A percentile compares a stretch with the other conserved stretches of the same genome.
Conservation (phyloP, 805 yeast species). For the Nakazawaea peltata region DNA sequence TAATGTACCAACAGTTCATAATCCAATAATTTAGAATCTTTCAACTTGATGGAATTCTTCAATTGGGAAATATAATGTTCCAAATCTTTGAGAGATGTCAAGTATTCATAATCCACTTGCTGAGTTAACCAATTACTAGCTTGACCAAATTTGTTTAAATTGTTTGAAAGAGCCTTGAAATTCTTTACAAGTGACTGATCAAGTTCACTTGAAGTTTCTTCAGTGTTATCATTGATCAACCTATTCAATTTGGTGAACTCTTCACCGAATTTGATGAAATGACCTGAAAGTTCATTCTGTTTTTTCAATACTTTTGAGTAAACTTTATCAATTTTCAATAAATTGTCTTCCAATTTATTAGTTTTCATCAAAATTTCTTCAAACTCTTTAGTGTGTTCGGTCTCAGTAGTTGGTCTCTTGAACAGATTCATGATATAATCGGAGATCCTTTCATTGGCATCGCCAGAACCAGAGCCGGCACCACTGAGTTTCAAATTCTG, state of each 20-base stretch:
- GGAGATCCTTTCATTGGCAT: constrained; percentile 67
- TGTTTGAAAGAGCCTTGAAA: constrained; percentile 27
- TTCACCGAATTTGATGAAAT: constrained; percentile 60
- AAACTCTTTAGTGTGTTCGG: constrained; percentile 59
- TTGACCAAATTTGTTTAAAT: constrained; percentile 28
- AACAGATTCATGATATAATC: constrained; percentile 94
- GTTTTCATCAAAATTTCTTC: constrained; percentile 76
- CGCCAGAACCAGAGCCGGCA: constrained; percentile 13
- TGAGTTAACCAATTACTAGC: constrained; percentile 23
- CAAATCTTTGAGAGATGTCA: constrained; percentile 77
- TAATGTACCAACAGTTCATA: constrained; percentile 81
- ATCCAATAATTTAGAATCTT: constrained; percentile 88
- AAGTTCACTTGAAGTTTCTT: constrained; percentile 14
- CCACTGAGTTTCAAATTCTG: constrained; percentile 37
- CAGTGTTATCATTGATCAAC: constrained; percentile 20
- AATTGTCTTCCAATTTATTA: constrained; percentile 78
- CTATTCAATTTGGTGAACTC: constrained; percentile 62
- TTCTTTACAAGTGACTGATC: constrained; percentile 14
- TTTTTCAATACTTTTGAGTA: constrained; percentile 65
- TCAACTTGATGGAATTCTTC: constrained; percentile 64
- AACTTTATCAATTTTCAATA: constrained; percentile 69
- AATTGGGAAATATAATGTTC: constrained; percentile 69
- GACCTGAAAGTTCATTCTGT: constrained; percentile 65
- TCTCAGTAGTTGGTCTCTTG: constrained; percentile 57
- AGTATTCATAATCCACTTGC: constrained; percentile 68